Conservation (phyloP, 2,329 filamentous ascomycete species). For the Colletotrichum paranaense region DNA sequence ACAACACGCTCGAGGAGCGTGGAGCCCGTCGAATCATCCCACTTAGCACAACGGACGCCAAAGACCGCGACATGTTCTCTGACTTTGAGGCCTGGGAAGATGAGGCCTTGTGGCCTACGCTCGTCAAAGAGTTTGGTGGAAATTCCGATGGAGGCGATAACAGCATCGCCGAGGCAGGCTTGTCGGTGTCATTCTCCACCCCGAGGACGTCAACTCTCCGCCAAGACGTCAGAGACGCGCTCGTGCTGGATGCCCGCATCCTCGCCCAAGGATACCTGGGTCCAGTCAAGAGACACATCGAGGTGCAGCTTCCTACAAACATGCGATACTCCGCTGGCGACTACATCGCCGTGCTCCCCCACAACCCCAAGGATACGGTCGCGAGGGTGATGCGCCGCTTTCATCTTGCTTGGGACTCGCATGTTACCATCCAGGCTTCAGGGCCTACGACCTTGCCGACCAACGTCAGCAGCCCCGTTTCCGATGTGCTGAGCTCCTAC, state of each 20-base stretch:
- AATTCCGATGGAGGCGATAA: slow-evolving; percentile 51
- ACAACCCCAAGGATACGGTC: slow-evolving; percentile 74
- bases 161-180: slow-evolving; percentile 38
- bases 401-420: slow-evolving; percentile 75
- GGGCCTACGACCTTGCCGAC: slow-evolving; percentile 67
- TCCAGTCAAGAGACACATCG: slow-evolving; percentile 72
- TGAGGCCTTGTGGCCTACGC: slow-evolving; percentile 59
- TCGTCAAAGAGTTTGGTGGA: slow-evolving; percentile 63
- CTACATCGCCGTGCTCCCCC: slow-evolving; percentile 79
- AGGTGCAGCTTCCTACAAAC: slow-evolving; percentile 74
- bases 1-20: slow-evolving; percentile 59
- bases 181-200: slow-evolving; percentile 64
- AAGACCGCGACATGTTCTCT: slow-evolving; percentile 74
- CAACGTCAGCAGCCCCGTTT: slow-evolving; percentile 67
- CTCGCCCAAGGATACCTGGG: slow-evolving; percentile 60
- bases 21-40: slow-evolving; percentile 49
- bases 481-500: slow-evolving; percentile 74
- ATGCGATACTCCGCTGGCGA: slow-evolving; percentile 79
- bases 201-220: slow-evolving; percentile 67
- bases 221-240: slow-evolving; percentile 69
- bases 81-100: slow-evolving; percentile 77
- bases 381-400: slow-evolving; percentile 74
- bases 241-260: slow-evolving; percentile 62
- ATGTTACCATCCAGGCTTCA: slow-evolving; percentile 67
- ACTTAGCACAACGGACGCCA: slow-evolving; percentile 69